A percentile compares a stretch with the other conserved stretches of the same genome.
phyloP scores from a whole-genome alignment of 352 stramenopile species.

The Phytophthora foliorum region DNA sequence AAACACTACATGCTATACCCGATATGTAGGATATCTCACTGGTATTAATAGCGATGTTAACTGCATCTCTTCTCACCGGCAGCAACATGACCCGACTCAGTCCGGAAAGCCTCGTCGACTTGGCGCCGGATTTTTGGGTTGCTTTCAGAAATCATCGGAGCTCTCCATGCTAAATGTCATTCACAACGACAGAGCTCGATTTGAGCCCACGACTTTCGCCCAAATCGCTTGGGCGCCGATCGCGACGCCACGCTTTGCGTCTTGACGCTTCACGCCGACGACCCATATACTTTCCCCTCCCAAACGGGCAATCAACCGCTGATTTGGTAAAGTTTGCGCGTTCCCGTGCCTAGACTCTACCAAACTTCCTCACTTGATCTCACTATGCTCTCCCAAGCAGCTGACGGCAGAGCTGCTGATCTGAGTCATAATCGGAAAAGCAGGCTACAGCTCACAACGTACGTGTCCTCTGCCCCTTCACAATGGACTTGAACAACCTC shows the following conservation, averaged over 20 bases:
- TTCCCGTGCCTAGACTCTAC: conserved; percentile 9
- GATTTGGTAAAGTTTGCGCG: conserved; percentile 1
- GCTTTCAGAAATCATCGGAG: conserved; percentile 19
- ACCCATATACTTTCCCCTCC: conserved; percentile 1
- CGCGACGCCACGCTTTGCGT: conserved; percentile 27
- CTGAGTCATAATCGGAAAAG: conserved; percentile 38
- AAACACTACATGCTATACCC: too few species aligned
- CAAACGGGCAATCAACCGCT: background rate
- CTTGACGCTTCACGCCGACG: conserved; percentile 1
- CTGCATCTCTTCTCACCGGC: background rate
- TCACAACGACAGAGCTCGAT: background rate
- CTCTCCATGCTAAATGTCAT: conserved; percentile 2
- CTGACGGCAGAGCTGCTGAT: conserved; percentile 23
- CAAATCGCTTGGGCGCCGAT: background rate
- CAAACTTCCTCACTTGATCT: conserved; percentile 11
- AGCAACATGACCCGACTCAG: background rate
- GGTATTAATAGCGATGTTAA: too few species aligned
- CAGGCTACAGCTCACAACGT: conserved; percentile 8
- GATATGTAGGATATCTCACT: too few species aligned
- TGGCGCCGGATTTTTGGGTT: conserved; percentile 34
- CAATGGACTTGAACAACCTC: conserved; percentile 70
- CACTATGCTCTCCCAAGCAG: conserved; percentile 1
- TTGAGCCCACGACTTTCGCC: conserved; percentile 2
- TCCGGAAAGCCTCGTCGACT: conserved; percentile 2
- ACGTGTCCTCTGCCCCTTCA: background rate